Conservation (phyloP, 768 basidiomycete species). For the Amanita subjunquillea region DNA sequence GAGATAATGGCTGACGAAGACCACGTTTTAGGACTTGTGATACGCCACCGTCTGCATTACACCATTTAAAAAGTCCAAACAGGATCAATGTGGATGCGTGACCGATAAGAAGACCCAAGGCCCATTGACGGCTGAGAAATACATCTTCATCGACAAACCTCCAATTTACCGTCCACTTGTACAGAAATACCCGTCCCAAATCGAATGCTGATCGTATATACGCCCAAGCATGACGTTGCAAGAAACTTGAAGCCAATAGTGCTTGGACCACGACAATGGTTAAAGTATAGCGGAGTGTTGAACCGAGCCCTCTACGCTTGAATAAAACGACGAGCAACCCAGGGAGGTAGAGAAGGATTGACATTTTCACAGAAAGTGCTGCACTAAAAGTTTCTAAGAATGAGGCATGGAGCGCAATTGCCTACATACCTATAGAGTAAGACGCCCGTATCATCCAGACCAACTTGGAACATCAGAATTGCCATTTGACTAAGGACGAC, state of each 20-base stretch:
- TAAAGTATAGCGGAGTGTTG: conserved; percentile 39
- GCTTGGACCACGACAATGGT: conserved; percentile 42
- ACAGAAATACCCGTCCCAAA: conserved; percentile 79
- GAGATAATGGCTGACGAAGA: conserved; percentile 35
- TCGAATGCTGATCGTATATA: conserved; percentile 81
- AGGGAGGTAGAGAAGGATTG: conserved; percentile 80
- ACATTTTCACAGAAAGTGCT: conserved; percentile 95
- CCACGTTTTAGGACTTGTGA: conserved; percentile 43
- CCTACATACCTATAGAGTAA: conserved; percentile 61
- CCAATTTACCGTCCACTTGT: conserved; percentile 99
- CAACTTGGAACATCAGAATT: conserved; percentile 52
- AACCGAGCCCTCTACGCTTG: conserved; percentile 53
- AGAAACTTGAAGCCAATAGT: conserved; percentile 61
- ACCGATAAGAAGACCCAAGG: conserved; percentile 49
- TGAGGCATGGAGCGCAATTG: not conserved
- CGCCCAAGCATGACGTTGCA: conserved; percentile 42
- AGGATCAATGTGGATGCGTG: conserved; percentile 50
- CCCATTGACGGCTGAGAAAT: conserved; percentile 61
- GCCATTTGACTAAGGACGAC: conserved; percentile 55
- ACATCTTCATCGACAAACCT: conserved; percentile 69
- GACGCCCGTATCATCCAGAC: conserved; percentile 51
- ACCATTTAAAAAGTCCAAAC: conserved; percentile 76
- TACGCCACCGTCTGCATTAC: conserved; percentile 59
- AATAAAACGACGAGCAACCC: conserved; percentile 77
- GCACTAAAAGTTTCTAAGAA: conserved; percentile 30